These are phyloP conservation scores for Candida mesenterica DNA, from an alignment of 1,139 yeast genomes.

Conservation along the genomic window DNA sequence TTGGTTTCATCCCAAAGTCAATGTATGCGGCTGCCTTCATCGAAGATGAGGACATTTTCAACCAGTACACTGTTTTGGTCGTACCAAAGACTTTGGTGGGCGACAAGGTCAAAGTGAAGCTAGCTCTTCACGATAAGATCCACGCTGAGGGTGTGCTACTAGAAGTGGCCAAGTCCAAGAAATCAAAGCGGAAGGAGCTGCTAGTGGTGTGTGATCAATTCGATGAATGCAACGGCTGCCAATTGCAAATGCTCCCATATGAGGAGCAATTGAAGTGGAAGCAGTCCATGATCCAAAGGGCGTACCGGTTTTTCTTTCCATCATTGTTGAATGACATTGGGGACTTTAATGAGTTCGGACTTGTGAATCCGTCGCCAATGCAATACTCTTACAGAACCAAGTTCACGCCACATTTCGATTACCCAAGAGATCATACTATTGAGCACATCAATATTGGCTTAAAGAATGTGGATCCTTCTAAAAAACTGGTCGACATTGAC, in stretches of 20 bases:
- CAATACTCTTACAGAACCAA: constrained; percentile 39
- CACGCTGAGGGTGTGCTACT: constrained; percentile 33
- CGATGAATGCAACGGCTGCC: constrained; percentile 61
- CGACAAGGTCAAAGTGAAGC: constrained; percentile 30
- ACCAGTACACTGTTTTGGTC: constrained; percentile 25
- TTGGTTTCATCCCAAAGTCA: constrained; percentile 32
- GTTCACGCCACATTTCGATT: constrained; percentile 34
- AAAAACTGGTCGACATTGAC: constrained; percentile 28
- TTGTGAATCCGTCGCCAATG: constrained; percentile 28
- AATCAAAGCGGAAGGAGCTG: constrained; percentile 24
- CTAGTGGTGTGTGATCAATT: constrained; percentile 65
- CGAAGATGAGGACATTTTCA: constrained; percentile 13
- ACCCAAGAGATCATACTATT: constrained; percentile 13
- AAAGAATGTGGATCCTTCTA: constrained; percentile 24
- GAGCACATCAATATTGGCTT: constrained; percentile 29
- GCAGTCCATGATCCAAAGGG: constrained; percentile 29
- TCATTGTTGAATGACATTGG: constrained; percentile 14
- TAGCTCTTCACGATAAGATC: constrained; percentile 30
- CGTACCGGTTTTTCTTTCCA: constrained; percentile 37
- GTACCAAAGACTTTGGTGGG: constrained; percentile 43
- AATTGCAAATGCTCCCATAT: constrained; percentile 43
- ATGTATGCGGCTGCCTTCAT: constrained; percentile 19
- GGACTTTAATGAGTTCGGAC: constrained; percentile 12
- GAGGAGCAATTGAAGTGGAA: constrained; percentile 38
- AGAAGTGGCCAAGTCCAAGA: constrained; percentile 16